Evolutionary conservation across 805 yeast genomes (phyloP).

Genomic region (Limtongia smithiae): DNA sequence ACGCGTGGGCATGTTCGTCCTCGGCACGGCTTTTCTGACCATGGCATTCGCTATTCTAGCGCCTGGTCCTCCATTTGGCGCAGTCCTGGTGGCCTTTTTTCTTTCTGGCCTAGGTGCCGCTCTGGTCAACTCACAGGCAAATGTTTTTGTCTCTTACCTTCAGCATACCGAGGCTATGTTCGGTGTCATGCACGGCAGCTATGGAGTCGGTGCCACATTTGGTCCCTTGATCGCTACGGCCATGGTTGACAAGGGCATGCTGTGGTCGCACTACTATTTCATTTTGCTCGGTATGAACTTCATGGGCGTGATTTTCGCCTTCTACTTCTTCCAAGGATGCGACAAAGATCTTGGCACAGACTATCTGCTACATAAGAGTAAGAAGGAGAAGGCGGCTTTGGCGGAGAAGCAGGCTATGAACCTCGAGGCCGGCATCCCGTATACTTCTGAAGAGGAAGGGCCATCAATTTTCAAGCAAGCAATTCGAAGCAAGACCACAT

Average conservation of each 20-base stretch:
- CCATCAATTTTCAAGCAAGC: constrained; percentile 12
- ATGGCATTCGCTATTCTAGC: constrained; percentile 47
- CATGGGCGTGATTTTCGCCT: constrained; percentile 36
- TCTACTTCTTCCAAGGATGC: constrained; percentile 44
- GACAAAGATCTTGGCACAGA: constrained; percentile 22
- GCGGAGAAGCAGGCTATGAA: neutral
- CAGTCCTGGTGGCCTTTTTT: constrained; percentile 49
- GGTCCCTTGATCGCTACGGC: constrained; percentile 64
- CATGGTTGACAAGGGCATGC: constrained; percentile 47
- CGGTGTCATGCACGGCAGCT: constrained; percentile 63
- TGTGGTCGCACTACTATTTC: constrained; percentile 55
- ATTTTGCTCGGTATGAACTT: constrained; percentile 45
- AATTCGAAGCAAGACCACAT: constrained; percentile 16
- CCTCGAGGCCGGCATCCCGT: neutral
- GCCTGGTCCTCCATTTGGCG: constrained; percentile 49
- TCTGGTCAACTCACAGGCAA: constrained; percentile 47
- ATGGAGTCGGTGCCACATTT: constrained; percentile 69
- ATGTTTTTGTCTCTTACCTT: constrained; percentile 48
- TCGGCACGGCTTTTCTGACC: constrained; percentile 41
- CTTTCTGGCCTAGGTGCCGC: constrained; percentile 60
- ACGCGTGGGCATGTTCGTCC: constrained; percentile 40
- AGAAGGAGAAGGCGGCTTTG: neutral
- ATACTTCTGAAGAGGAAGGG: neutral
- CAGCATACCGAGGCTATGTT: constrained; percentile 54
- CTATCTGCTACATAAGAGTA: constrained; percentile 13